Percentiles rank a stretch among this genome's conserved stretches.
phyloP scores from a whole-genome alignment of 805 yeast species.

The Pichia occidentalis region DNA sequence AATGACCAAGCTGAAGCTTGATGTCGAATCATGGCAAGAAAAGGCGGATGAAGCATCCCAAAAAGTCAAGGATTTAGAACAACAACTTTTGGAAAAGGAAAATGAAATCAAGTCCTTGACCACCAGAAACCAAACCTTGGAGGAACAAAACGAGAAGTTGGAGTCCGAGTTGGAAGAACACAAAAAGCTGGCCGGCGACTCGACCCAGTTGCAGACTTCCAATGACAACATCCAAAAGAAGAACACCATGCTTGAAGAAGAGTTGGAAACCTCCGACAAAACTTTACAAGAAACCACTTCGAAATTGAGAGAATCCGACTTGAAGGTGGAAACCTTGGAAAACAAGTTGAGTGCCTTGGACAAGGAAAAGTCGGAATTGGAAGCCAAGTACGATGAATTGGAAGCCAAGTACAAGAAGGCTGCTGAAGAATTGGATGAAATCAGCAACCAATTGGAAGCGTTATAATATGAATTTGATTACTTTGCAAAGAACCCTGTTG shows the following conservation, averaged over 20 bases:
- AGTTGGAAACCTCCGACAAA: constrained; percentile 83
- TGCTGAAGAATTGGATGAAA: constrained; percentile 92
- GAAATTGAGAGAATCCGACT: constrained; percentile 90
- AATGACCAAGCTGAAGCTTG: constrained; percentile 82
- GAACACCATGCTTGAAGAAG: constrained; percentile 82
- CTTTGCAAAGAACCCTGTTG: background rate
- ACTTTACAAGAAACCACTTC: constrained; percentile 89
- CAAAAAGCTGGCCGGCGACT: constrained; percentile 85
- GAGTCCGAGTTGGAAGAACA: constrained; percentile 68
- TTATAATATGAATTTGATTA: constrained; percentile 30
- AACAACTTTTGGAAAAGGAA: constrained; percentile 86
- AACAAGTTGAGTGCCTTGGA: constrained; percentile 90
- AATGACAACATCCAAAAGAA: constrained; percentile 90
- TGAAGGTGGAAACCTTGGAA: constrained; percentile 93
- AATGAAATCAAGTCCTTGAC: constrained; percentile 90
- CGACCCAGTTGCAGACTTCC: constrained; percentile 78
- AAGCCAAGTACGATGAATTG: constrained; percentile 84
- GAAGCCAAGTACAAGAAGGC: constrained; percentile 75
- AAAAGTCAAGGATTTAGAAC: constrained; percentile 84
- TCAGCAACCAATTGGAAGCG: constrained; percentile 90
- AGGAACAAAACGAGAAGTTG: constrained; percentile 72
- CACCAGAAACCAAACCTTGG: constrained; percentile 85
- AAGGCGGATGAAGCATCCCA: constrained; percentile 82
- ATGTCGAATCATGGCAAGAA: constrained; percentile 96
- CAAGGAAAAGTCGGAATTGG: constrained; percentile 85